Conservation (phyloP, 2,329 filamentous ascomycete species). For the Beauveria medogensis region DNA sequence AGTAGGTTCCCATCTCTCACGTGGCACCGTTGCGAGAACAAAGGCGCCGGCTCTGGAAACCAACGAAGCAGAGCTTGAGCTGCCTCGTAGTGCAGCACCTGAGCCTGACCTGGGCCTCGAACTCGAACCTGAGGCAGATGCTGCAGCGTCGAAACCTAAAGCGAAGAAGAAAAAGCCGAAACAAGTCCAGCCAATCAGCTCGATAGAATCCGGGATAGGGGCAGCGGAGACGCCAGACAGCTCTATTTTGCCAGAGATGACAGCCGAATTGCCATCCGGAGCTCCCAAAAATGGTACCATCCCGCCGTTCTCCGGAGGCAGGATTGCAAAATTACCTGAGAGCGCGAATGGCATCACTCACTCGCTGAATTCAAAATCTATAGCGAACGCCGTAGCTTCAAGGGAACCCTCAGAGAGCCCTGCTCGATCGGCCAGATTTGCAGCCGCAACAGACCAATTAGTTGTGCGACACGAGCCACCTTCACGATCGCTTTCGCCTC, state of each 20-base stretch:
- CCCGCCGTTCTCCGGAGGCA: neutral
- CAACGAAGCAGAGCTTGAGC: slow-evolving; percentile 13
- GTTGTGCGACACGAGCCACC: slow-evolving; percentile 60
- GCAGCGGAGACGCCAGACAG: neutral
- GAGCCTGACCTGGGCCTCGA: neutral
- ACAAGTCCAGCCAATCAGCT: neutral
- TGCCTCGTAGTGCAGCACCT: neutral
- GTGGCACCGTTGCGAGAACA: slow-evolving; percentile 45
- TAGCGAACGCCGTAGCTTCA: slow-evolving; percentile 12
- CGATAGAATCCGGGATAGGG: neutral
- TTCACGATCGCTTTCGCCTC: slow-evolving; percentile 62
- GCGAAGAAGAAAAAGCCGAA: slow-evolving; percentile 14
- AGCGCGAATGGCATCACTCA: slow-evolving; percentile 10
- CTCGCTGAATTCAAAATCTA: slow-evolving; percentile 14
- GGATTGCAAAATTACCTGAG: neutral
- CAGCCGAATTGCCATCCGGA: neutral
- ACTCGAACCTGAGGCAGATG: slow-evolving; percentile 5
- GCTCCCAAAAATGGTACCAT: neutral
- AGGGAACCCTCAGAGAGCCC: slow-evolving; percentile 50
- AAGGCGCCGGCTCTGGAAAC: slow-evolving; percentile 39
- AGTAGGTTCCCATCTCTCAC: slow-evolving; percentile 37
- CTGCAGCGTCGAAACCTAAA: neutral
- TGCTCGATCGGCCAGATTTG: slow-evolving; percentile 61
- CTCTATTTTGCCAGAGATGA: neutral
- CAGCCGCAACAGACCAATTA: slow-evolving; percentile 44